Conservation (phyloP, 257 asterid genomes). For the Nicotiana paniculata region DNA sequence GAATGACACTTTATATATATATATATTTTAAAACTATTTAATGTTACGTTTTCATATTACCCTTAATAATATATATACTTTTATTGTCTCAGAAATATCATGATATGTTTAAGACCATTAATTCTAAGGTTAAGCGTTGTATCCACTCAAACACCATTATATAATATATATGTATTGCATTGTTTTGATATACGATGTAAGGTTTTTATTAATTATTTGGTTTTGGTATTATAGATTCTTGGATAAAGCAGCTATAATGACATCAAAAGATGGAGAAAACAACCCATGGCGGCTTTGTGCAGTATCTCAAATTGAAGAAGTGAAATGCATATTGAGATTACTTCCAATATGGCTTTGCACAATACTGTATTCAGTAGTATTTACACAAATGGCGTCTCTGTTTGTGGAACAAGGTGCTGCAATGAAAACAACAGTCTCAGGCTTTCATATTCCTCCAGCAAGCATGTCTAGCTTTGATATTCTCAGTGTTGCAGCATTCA, state of each 20-base stretch:
- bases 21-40: too few relatives aligned
- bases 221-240: slow-evolving; percentile 16
- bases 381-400: slow-evolving; percentile 92
- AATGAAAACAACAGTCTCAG: slow-evolving; percentile 61
- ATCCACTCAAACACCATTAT: too few relatives aligned
- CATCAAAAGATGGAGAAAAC: slow-evolving; percentile 19
- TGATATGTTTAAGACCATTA: too few relatives aligned
- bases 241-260: slow-evolving; percentile 64
- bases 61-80: too few relatives aligned
- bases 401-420: slow-evolving; percentile 94
- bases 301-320: slow-evolving; percentile 87
- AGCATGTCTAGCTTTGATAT: slow-evolving; percentile 96
- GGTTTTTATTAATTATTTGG: neutral
- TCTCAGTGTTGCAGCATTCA: slow-evolving; percentile 79
- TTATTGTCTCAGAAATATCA: too few relatives aligned
- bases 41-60: too few relatives aligned
- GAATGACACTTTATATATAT: too few relatives aligned
- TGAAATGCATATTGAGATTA: slow-evolving; percentile 69
- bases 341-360: slow-evolving; percentile 97
- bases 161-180: too few relatives aligned
- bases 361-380: slow-evolving; percentile 82
- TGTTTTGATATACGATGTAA: too few relatives aligned
- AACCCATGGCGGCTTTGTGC: slow-evolving; percentile 68
- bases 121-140: too few relatives aligned
- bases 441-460: slow-evolving; percentile 88